Evolutionary conservation across 768 basidiomycete genomes (phyloP), one percentile per base, ranked within the genome.

Genomic region (Trametes elegans): DNA sequence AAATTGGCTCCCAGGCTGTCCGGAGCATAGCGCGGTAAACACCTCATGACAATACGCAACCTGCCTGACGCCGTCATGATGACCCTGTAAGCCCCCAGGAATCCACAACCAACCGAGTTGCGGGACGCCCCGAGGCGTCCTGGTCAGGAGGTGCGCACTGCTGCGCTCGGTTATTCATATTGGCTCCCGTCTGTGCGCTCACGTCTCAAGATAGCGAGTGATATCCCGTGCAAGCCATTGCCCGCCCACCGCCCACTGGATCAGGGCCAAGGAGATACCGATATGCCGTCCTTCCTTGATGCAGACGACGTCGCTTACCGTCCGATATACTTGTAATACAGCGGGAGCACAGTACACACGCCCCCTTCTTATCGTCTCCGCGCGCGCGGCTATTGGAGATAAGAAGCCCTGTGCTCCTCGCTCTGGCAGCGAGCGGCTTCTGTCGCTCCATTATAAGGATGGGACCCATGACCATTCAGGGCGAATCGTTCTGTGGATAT

Each of bases 331-430:
- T 31, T 16, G 9, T 42, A 53, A 53, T 53, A 18, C 51, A 53
- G 7, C 42, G 18, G 31, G 34, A n/a, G 26, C 27, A 13, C 31
- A 44, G 23, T 23, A 14, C 42, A 44, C 35, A 28, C 42, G 42
- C 32, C 32, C 18, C n/a, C 49, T 21, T 51, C 44, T 46, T 55
- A 55, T 55, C 53, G 18, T 39, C 31, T 27, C 14, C 21, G 36
- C 21, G 41, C 54, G 54, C 54, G 54, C 54, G 36, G 31, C n/a
- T n/a, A n/a, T 29, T 48, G 54, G 47, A 48, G 54, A 55, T 55
- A 55, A 49, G 54, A 55, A 35, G 39, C 34, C 41, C 31, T 36
- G 40, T 55, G 32, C 31, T 26, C n/a, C n/a, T n/a, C n/a, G n/a
- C n/a, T n/a, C n/a, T n/a, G 21, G 18, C 38, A 29, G 43, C 28